Evolutionary conservation across 108 stramenopile species (phyloP).

Genomic region (Cyclotella cryptica): DNA sequence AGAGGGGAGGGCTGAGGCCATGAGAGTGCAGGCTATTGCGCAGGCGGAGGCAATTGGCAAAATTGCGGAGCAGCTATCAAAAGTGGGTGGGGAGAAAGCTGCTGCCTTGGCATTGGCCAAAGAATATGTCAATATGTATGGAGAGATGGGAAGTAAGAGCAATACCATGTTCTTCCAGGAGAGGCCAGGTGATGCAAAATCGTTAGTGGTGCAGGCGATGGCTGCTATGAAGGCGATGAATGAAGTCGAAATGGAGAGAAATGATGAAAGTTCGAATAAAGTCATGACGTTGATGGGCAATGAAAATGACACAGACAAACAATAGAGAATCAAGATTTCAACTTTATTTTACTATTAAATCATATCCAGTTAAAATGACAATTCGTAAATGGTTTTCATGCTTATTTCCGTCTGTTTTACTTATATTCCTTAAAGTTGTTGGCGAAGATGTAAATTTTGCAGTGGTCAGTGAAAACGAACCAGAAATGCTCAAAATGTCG

Average conservation of each 20-base stretch:
- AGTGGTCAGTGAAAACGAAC: too few relatives aligned
- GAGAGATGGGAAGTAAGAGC: constrained; percentile 93
- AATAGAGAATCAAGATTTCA: too few relatives aligned
- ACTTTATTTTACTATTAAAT: too few relatives aligned
- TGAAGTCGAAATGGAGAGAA: constrained; percentile 15
- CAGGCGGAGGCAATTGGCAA: constrained; percentile 86
- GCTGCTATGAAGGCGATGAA: constrained; percentile 64
- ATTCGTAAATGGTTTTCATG: too few relatives aligned
- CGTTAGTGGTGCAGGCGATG: constrained; percentile 86
- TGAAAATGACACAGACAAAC: neutral
- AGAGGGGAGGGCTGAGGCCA: constrained; percentile 92
- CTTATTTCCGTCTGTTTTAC: too few relatives aligned
- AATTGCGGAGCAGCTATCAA: constrained; percentile 71
- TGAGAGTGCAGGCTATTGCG: constrained; percentile 83
- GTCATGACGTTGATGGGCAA: neutral
- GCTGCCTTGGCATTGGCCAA: constrained; percentile 92
- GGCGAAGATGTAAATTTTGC: too few relatives aligned
- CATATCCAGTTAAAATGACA: too few relatives aligned
- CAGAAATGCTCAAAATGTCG: too few relatives aligned
- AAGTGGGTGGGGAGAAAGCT: constrained; percentile 84
- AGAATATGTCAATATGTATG: constrained; percentile 96
- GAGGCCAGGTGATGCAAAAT: constrained; percentile 83
- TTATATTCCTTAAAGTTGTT: too few relatives aligned
- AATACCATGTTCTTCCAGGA: constrained; percentile 99
- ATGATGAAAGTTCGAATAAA: neutral